Evolutionary conservation across 2,329 filamentous ascomycete genomes (phyloP).

Genomic region (Aureobasidium sp.): DNA sequence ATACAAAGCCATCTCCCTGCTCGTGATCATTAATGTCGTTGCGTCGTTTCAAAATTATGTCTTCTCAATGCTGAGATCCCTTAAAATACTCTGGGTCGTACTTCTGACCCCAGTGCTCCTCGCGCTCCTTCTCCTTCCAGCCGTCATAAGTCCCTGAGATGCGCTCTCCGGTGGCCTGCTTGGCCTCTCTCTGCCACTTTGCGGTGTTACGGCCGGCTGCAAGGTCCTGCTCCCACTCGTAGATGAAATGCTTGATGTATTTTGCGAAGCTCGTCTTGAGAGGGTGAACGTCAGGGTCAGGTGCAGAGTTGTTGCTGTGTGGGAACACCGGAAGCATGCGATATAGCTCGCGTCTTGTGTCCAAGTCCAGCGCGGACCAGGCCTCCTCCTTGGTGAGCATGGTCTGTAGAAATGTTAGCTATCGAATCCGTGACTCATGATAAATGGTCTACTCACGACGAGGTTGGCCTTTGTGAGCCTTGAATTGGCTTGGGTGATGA

Average conservation of each 20-base stretch:
- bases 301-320: constrained; percentile 15
- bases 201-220: constrained; percentile 46
- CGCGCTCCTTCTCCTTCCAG: constrained; percentile 46
- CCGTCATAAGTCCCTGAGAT: constrained; percentile 47
- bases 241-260: constrained; percentile 44
- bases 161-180: constrained; percentile 43
- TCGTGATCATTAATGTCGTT: neutral
- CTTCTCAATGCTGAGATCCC: neutral
- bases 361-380: constrained; percentile 21
- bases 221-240: constrained; percentile 49
- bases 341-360: constrained; percentile 22
- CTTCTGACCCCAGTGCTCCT: constrained; percentile 51
- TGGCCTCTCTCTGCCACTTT: constrained; percentile 48
- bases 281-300: constrained; percentile 32
- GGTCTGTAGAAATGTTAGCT: constrained; percentile 15
- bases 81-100: constrained; percentile 24
- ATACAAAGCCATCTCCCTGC: neutral
- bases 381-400: constrained; percentile 23
- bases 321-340: constrained; percentile 22
- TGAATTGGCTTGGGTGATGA: constrained; percentile 9
- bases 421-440: neutral
- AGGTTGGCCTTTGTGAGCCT: constrained; percentile 12
- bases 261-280: constrained; percentile 36
- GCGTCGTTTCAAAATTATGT: neutral
- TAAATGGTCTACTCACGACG: neutral